phyloP scores from a whole-genome alignment of 2,329 filamentous ascomycete species.

The Sporothrix schenckii region DNA sequence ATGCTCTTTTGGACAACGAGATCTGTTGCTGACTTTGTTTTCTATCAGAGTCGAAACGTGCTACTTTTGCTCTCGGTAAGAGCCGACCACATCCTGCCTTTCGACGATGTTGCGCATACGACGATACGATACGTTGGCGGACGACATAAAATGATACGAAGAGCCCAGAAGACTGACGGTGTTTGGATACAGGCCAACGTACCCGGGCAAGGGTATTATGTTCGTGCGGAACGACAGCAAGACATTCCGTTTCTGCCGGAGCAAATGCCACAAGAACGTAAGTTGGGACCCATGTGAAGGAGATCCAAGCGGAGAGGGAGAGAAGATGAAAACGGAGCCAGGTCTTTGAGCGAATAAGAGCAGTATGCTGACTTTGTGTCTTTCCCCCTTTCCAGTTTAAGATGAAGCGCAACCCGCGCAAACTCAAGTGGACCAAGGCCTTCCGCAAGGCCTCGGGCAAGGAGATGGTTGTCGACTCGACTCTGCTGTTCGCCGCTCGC shows the following conservation, averaged over 20 bases:
- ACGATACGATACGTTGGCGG: slow-evolving; percentile 56
- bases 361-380: neutral
- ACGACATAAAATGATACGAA: slow-evolving; percentile 47
- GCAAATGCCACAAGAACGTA: slow-evolving; percentile 64
- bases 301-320: neutral
- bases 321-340: neutral
- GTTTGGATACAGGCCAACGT: slow-evolving; percentile 47
- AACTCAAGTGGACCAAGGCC: slow-evolving; percentile 96
- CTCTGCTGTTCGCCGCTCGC: slow-evolving; percentile 86
- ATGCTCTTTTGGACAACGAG: neutral
- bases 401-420: slow-evolving; percentile 97
- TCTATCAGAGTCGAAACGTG: slow-evolving; percentile 62
- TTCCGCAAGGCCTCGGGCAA: slow-evolving; percentile 84
- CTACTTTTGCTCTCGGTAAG: slow-evolving; percentile 68
- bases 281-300: slow-evolving; percentile 31
- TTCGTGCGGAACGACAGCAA: slow-evolving; percentile 57
- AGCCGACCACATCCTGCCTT: neutral
- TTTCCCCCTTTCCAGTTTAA: slow-evolving; percentile 65
- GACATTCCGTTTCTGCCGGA: slow-evolving; percentile 62
- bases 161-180: slow-evolving; percentile 24
- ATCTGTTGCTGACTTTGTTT: neutral
- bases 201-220: slow-evolving; percentile 60
- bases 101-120: slow-evolving; percentile 4
- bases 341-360: neutral
- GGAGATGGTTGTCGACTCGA: slow-evolving; percentile 89